Evolutionary conservation across 306 rosid genomes (phyloP), one percentile per base, ranked within the genome.

Genomic region (Vigna angularis): DNA sequence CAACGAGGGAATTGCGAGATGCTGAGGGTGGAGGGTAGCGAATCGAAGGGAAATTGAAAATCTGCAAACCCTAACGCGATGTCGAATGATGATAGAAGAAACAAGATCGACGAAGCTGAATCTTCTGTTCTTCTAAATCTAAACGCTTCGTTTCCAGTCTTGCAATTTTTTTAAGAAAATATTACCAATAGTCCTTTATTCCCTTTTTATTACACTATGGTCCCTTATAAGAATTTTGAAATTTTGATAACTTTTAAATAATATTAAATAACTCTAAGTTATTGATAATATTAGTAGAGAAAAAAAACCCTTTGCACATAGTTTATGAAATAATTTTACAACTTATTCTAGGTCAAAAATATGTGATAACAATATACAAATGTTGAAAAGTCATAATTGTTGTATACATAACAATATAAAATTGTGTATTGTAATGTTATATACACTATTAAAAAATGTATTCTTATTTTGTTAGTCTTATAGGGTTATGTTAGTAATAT

Each of bases 131-230:
- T 74, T 74, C 70, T 63, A 77, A 76, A 42, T 9, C 79, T 64
- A 77, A 82, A 82, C 79, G 82, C 79, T 70, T 70, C 78, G 85
- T 76, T 82, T 82, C 78, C 81, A 52, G 82, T 72, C 16, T 49
- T 65, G 79, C 74, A 77, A 66, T 18, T 44, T 26, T 26, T n/a
- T 34, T 2, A 32, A 4, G 0, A 65, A 65, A 53, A 53, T 18
- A 38, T 5, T 59, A 26, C 15, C 16, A 64, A 61, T n/a, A 38
- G 9, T 64, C 45, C 22, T 62, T 61, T 61, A 61, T 61, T 61
- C 44, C 44, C 32, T 61, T 14, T 6, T 44, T 32, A 15, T 62
- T 62, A 16, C 47, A 30, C 13, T 6, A 30, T 2, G 20, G 45
- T 16, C 24, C 68, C 8, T 62, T 61, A 61, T 61, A 61, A 59